Conservation (phyloP, 2,329 filamentous ascomycete species). For the Cladosporium velox region DNA sequence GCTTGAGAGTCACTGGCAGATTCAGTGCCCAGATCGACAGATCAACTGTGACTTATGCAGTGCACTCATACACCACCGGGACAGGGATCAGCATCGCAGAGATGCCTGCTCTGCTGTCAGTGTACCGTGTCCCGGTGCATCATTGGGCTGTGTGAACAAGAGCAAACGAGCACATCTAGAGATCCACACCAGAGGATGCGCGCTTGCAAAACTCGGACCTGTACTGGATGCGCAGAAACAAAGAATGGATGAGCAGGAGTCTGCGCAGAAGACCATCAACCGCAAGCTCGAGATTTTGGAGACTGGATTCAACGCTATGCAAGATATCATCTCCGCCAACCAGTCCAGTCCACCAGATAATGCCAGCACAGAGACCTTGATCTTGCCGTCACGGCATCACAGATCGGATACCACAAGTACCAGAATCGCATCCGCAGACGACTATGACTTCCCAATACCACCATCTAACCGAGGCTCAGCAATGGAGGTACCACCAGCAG, state of each 20-base stretch:
- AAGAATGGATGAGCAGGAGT: conserved; percentile 47
- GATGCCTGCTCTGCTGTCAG: conserved; percentile 45
- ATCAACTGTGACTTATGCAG: conserved; percentile 47
- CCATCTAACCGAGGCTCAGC: conserved; percentile 18
- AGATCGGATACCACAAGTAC: conserved; percentile 12
- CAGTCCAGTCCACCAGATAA: conserved; percentile 16
- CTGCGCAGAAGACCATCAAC: conserved; percentile 44
- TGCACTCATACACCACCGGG: conserved; percentile 43
- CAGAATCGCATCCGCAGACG: conserved; percentile 4
- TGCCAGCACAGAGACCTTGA: conserved; percentile 25
- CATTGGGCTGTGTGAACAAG: conserved; percentile 46
- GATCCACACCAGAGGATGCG: conserved; percentile 45
- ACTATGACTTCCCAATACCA: conserved; percentile 19
- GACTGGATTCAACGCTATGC: conserved; percentile 46
- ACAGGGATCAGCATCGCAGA: conserved; percentile 45
- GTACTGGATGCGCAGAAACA: conserved; percentile 46
- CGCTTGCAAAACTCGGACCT: conserved; percentile 50
- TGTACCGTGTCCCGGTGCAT: conserved; percentile 46
- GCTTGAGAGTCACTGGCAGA: conserved; percentile 46
- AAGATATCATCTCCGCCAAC: conserved; percentile 41
- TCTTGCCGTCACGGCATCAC: neutral
- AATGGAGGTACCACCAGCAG: neutral
- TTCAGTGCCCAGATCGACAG: conserved; percentile 53
- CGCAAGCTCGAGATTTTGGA: conserved; percentile 50
- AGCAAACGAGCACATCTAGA: conserved; percentile 44